Evolutionary conservation across 2,329 filamentous ascomycete genomes (phyloP).

Genomic region (Zalaria sp.): DNA sequence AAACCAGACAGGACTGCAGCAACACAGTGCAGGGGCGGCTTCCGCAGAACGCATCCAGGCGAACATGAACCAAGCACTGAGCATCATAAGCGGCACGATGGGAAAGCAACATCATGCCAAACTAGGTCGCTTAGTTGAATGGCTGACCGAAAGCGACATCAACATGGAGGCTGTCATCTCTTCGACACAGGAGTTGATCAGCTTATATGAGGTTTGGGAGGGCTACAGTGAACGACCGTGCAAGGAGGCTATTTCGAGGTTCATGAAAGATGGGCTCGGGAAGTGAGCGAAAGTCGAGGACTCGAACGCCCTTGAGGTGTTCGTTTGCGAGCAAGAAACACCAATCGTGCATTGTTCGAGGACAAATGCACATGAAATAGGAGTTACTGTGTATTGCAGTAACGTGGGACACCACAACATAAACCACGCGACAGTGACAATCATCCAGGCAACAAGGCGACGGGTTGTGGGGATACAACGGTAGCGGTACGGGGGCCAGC

Average conservation of each 20-base stretch:
- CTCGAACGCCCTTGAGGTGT: too few relatives aligned
- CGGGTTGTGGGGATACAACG: too few relatives aligned
- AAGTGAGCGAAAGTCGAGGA: constrained; percentile 24
- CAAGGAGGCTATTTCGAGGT: constrained; percentile 48
- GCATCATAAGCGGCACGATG: constrained; percentile 11
- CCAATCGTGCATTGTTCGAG: too few relatives aligned
- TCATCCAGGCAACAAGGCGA: too few relatives aligned
- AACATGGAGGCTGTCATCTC: constrained; percentile 78
- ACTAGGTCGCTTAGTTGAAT: constrained; percentile 45
- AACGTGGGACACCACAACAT: too few relatives aligned
- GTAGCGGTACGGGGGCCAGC: too few relatives aligned
- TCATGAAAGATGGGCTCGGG: constrained; percentile 47
- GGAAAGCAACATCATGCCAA: constrained; percentile 4
- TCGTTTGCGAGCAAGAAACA: too few relatives aligned
- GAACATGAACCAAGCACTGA: constrained; percentile 13
- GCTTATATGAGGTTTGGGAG: constrained; percentile 68
- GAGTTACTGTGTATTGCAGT: too few relatives aligned
- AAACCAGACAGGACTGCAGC: constrained; percentile 34
- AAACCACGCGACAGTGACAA: too few relatives aligned
- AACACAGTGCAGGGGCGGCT: constrained; percentile 22
- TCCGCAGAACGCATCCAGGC: constrained; percentile 7
- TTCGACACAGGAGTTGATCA: constrained; percentile 82
- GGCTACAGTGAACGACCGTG: constrained; percentile 49
- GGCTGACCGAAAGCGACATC: constrained; percentile 74
- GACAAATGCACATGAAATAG: too few relatives aligned